These are phyloP conservation scores for Phaeomoniella chlamydospora DNA, from an alignment of 2,329 filamentous ascomycete species.

Conservation along the genomic window DNA sequence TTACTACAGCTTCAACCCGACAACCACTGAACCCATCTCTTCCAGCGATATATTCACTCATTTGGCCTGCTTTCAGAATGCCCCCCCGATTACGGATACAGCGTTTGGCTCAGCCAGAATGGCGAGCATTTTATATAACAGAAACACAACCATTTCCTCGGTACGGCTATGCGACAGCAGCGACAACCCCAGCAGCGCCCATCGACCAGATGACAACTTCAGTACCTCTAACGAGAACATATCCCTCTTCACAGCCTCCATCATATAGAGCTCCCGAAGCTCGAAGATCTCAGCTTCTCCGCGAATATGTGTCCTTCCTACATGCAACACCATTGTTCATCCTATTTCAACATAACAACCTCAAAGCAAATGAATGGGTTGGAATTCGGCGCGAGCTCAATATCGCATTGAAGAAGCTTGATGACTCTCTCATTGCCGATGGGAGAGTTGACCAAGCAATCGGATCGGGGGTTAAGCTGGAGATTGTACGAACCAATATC, in stretches of 20 bases:
- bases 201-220: constrained; percentile 30
- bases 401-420: constrained; percentile 43
- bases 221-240: constrained; percentile 30
- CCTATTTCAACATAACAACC: constrained; percentile 71
- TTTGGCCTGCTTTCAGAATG: too few species aligned
- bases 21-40: too few species aligned
- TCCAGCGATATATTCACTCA: too few species aligned
- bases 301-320: constrained; percentile 76
- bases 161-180: constrained; percentile 28
- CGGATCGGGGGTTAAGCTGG: constrained; percentile 53
- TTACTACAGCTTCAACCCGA: too few species aligned
- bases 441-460: constrained; percentile 28
- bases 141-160: too few species aligned
- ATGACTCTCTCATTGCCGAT: constrained; percentile 46
- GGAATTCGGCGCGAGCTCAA: constrained; percentile 56
- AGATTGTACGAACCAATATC: constrained; percentile 80
- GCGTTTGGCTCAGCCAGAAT: constrained; percentile 18
- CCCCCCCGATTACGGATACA: constrained; percentile 35
- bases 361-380: constrained; percentile 60
- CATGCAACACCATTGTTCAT: constrained; percentile 74
- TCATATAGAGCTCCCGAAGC: constrained; percentile 75
- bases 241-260: constrained; percentile 60
- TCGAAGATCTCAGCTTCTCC: constrained; percentile 77
- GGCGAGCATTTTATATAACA: too few species aligned
- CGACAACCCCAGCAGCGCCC: constrained; percentile 37